These are phyloP conservation scores for Gynochthodes officinalis DNA, from an alignment of 257 asterid genomes.

Conservation along the genomic window DNA sequence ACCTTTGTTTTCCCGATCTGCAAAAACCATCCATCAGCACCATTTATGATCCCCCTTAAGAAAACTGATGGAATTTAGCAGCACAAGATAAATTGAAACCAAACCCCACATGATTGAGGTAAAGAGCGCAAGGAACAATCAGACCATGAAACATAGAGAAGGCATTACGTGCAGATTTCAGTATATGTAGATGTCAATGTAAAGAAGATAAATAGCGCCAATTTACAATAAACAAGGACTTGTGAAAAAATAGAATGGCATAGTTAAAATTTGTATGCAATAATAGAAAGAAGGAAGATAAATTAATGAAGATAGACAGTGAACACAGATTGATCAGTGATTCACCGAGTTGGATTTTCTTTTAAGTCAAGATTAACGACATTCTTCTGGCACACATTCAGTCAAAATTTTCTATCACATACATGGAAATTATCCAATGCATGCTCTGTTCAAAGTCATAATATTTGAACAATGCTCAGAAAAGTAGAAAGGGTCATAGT, in stretches of 20 bases:
- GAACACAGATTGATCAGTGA: neutral
- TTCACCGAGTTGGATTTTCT: neutral
- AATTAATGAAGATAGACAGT: neutral
- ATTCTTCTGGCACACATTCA: neutral
- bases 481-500: constrained; percentile 15
- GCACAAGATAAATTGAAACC: neutral
- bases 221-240: neutral
- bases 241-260: neutral
- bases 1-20: constrained; percentile 94
- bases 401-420: neutral
- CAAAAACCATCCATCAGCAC: constrained; percentile 18
- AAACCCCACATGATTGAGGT: neutral
- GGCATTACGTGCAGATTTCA: neutral
- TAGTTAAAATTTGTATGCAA: neutral
- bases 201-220: neutral
- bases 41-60: neutral
- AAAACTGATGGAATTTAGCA: neutral
- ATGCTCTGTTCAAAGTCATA: neutral
- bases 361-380: constrained; percentile 1
- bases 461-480: constrained; percentile 8
- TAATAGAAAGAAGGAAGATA: neutral
- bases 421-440: neutral
- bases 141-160: neutral
- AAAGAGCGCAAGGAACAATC: neutral
- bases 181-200: neutral